Percentiles rank a stretch among this genome's conserved stretches.
phyloP scores from a whole-genome alignment of 306 rosid genomes.

The Trichosanthes truncata region DNA sequence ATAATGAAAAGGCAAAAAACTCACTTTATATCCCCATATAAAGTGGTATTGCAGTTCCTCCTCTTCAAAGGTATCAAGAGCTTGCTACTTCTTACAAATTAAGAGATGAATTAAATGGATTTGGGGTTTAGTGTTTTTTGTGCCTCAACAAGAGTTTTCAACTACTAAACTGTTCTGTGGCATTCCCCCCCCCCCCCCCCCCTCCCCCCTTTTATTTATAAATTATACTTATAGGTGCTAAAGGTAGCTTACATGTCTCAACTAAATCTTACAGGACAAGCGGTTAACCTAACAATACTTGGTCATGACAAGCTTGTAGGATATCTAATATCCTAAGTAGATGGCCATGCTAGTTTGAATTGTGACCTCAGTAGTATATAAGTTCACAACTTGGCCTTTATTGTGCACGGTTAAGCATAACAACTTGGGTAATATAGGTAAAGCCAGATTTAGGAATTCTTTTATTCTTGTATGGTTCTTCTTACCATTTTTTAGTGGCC shows the following conservation, averaged over 20 bases:
- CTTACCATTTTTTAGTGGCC: not conserved
- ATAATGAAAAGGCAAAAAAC: not conserved
- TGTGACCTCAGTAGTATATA: not conserved
- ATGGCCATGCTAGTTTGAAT: not conserved
- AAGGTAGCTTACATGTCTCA: not conserved
- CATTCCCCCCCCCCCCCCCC: too few species aligned
- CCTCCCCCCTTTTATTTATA: not conserved
- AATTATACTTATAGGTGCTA: not conserved
- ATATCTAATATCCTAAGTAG: not conserved
- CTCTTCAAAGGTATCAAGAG: slow-evolving; percentile 50
- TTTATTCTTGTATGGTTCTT: not conserved
- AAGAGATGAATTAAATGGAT: too few species aligned
- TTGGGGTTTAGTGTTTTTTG: too few species aligned
- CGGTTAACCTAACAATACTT: not conserved
- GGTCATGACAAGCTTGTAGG: not conserved
- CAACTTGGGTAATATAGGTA: not conserved
- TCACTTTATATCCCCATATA: not conserved
- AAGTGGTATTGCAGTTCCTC: slow-evolving; percentile 63
- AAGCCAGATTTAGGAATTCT: not conserved
- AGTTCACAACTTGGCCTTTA: not conserved
- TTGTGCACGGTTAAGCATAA: too few species aligned
- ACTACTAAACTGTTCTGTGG: too few species aligned
- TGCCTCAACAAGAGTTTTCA: too few species aligned
- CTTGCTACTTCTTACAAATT: too few species aligned
- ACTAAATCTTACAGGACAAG: not conserved